These are phyloP conservation scores for Mortierella hygrophila DNA, from an alignment of 192 early-diverging fungal genomes.

Conservation along the genomic window DNA sequence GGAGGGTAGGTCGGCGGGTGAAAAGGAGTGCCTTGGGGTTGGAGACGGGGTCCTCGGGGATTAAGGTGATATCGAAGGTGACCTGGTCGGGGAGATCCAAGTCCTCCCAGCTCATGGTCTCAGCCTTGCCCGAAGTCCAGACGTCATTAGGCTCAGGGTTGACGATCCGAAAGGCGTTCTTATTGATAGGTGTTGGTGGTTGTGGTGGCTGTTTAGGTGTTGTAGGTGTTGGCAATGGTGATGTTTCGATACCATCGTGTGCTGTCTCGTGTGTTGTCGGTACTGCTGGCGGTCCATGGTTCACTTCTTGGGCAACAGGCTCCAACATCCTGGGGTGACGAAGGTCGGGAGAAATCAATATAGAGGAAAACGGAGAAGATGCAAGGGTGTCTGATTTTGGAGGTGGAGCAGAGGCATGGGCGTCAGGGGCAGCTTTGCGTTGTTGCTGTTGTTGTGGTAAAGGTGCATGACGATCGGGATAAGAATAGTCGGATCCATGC, in stretches of 20 bases:
- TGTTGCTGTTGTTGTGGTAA: background rate
- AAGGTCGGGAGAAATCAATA: background rate
- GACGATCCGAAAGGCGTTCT: slow-evolving; percentile 23
- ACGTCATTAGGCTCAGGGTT: slow-evolving; percentile 30
- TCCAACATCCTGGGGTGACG: background rate
- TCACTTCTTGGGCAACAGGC: background rate
- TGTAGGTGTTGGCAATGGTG: background rate
- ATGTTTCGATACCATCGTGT: background rate
- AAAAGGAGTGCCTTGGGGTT: slow-evolving; percentile 25
- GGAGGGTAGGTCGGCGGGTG: slow-evolving; percentile 32
- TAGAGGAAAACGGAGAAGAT: background rate
- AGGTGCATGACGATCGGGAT: background rate
- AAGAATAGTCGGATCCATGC: slow-evolving; percentile 1
- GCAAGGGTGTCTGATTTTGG: background rate
- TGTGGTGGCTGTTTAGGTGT: background rate
- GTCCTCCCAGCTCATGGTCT: slow-evolving; percentile 22
- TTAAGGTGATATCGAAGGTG: slow-evolving; percentile 30
- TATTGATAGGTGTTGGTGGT: background rate
- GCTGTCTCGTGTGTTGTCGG: background rate
- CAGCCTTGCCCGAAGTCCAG: slow-evolving; percentile 28
- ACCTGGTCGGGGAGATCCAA: slow-evolving; percentile 13
- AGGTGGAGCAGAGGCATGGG: background rate
- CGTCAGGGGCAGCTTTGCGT: background rate
- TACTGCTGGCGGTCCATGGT: background rate
- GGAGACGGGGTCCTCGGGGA: slow-evolving; percentile 29